These are phyloP conservation scores for Perilla frutescens DNA, from an alignment of 257 asterid species.

Conservation along the genomic window DNA sequence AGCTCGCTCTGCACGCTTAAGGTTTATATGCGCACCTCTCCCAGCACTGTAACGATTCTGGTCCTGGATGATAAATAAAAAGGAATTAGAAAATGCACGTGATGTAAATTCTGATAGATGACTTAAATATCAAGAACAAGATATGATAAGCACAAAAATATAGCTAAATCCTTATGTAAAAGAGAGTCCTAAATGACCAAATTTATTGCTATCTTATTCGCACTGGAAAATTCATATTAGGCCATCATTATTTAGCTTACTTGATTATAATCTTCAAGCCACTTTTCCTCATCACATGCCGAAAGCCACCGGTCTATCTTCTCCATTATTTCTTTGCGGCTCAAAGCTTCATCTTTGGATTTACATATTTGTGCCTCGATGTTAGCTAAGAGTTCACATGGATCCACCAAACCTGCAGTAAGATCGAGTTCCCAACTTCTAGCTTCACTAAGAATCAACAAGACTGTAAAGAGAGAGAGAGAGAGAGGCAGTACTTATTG, in stretches of 20 bases:
- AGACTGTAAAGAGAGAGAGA: not conserved
- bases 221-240: too few species aligned
- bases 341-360: slow-evolving; percentile 75
- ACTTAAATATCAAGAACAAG: slow-evolving; percentile 17
- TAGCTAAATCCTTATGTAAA: not conserved
- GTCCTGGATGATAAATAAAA: slow-evolving; percentile 54
- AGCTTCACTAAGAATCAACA: slow-evolving; percentile 6
- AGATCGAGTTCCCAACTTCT: slow-evolving; percentile 23
- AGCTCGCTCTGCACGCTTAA: slow-evolving; percentile 95
- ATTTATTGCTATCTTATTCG: not conserved
- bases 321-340: slow-evolving; percentile 84
- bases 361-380: slow-evolving; percentile 81
- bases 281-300: slow-evolving; percentile 95
- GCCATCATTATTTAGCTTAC: slow-evolving; percentile 51
- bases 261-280: slow-evolving; percentile 87
- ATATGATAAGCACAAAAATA: not conserved
- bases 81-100: slow-evolving; percentile 3
- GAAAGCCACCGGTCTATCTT: slow-evolving; percentile 89
- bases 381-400: slow-evolving; percentile 79
- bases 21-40: slow-evolving; percentile 89
- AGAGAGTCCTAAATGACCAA: slow-evolving; percentile 8
- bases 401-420: slow-evolving; percentile 91
- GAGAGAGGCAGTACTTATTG: slow-evolving; percentile 6
- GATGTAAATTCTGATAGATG: not conserved
- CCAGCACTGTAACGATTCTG: slow-evolving; percentile 88